These are phyloP conservation scores for Kondoa subrosea DNA, from an alignment of 768 basidiomycete species.

Conservation along the genomic window DNA sequence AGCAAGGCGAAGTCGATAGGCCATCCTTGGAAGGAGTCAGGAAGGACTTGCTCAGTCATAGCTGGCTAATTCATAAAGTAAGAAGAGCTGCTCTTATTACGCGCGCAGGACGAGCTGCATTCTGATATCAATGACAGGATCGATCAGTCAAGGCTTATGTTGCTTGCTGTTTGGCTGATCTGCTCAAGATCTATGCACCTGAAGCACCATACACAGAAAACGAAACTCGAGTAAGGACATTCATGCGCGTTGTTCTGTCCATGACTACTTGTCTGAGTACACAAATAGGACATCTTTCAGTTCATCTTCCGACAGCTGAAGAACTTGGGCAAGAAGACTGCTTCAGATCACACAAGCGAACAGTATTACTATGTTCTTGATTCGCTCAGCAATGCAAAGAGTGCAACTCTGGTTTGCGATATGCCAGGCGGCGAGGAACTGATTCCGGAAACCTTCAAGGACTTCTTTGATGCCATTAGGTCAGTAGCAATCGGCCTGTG, in stretches of 20 bases:
- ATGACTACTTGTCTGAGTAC: neutral
- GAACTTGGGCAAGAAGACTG: conserved; percentile 29
- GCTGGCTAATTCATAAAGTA: conserved; percentile 67
- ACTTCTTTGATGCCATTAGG: conserved; percentile 62
- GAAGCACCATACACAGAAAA: conserved; percentile 83
- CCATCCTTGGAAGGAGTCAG: conserved; percentile 51
- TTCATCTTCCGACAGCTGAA: conserved; percentile 80
- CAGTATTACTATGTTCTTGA: conserved; percentile 92
- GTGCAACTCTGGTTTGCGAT: conserved; percentile 82
- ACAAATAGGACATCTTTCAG: conserved; percentile 81
- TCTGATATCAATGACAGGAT: conserved; percentile 36
- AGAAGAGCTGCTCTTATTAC: too few relatives aligned
- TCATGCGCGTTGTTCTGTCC: neutral
- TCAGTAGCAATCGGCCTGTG: too few relatives aligned
- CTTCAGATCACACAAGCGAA: conserved; percentile 56
- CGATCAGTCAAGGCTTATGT: conserved; percentile 86
- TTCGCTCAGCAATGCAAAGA: conserved; percentile 82
- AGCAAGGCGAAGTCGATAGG: conserved; percentile 71
- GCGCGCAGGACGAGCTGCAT: neutral
- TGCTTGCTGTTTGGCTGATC: conserved; percentile 84
- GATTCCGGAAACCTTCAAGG: conserved; percentile 62
- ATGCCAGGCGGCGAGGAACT: conserved; percentile 71
- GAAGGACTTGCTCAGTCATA: conserved; percentile 59
- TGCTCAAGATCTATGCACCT: conserved; percentile 83
- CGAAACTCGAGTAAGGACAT: conserved; percentile 43